A percentile compares a stretch with the other conserved stretches of the same genome.
These are phyloP conservation scores for Ophidiomyces ophidiicola DNA, from an alignment of 2,329 filamentous ascomycete species.

Conservation along the genomic window DNA sequence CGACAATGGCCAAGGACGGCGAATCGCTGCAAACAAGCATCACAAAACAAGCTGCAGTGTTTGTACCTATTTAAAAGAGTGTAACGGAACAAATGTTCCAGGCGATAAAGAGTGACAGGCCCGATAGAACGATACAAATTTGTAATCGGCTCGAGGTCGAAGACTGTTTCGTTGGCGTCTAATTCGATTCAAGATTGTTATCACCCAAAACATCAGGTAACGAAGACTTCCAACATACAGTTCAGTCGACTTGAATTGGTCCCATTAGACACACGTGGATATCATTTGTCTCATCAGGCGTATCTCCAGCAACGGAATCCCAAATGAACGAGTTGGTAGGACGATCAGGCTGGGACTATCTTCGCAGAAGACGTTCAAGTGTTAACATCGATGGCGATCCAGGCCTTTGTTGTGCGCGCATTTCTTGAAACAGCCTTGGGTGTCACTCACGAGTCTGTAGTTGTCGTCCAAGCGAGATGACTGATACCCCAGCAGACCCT, in stretches of 20 bases:
- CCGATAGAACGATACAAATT: conserved; percentile 1
- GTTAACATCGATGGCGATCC: background rate
- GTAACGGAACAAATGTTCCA: conserved; percentile 14
- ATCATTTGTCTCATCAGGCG: conserved; percentile 12
- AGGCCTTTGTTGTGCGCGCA: background rate
- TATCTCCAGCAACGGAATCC: conserved; percentile 2
- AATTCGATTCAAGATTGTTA: conserved; percentile 2
- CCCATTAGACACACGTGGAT: conserved; percentile 11
- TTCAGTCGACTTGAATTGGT: conserved; percentile 7
- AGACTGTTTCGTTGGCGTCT: too few relatives aligned
- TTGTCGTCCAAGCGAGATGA: background rate
- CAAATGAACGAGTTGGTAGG: background rate
- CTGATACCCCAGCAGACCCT: background rate
- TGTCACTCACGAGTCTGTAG: conserved; percentile 2
- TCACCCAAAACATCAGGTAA: background rate
- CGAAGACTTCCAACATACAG: conserved; percentile 1
- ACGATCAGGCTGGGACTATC: background rate
- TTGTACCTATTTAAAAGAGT: conserved; percentile 13
- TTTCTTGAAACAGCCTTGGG: background rate
- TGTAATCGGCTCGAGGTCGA: background rate
- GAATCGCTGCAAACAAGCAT: background rate
- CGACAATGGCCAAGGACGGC: background rate
- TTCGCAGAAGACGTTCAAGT: too few relatives aligned
- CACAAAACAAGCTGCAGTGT: background rate
- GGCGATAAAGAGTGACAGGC: conserved; percentile 8